Percentiles rank a stretch among this genome's conserved stretches.
phyloP scores from a whole-genome alignment of 371 early-diverging fungal species.

The Circinella umbellata region DNA sequence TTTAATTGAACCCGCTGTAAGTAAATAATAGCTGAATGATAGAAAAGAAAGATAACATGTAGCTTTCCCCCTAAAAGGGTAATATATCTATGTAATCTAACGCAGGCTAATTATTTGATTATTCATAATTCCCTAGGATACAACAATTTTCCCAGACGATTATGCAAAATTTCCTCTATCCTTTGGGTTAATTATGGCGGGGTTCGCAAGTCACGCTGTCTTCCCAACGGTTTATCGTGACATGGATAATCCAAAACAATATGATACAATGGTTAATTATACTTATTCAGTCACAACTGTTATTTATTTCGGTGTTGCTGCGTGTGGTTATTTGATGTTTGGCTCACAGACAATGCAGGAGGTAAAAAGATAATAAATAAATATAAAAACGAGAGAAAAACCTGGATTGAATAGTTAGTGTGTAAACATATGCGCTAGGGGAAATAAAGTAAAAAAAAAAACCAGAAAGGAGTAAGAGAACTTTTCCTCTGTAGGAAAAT shows the following conservation, averaged over 20 bases:
- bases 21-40: slow-evolving; percentile 12
- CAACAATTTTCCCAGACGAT: slow-evolving; percentile 37
- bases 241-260: slow-evolving; percentile 51
- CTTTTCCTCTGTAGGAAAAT: slow-evolving; percentile 29
- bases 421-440: no score
- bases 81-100: no score
- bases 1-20: slow-evolving; percentile 59
- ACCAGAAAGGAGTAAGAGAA: neutral
- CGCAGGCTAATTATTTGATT: no score
- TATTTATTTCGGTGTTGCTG: slow-evolving; percentile 45
- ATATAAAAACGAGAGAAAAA: no score
- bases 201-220: slow-evolving; percentile 55
- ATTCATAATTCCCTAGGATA: slow-evolving; percentile 28
- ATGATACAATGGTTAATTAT: slow-evolving; percentile 45
- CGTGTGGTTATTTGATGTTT: slow-evolving; percentile 81
- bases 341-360: slow-evolving; percentile 68
- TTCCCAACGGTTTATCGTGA: slow-evolving; percentile 55
- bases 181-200: slow-evolving; percentile 54
- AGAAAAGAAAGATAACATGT: no score
- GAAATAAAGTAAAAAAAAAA: neutral
- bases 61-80: no score
- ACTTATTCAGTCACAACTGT: slow-evolving; percentile 39
- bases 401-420: no score
- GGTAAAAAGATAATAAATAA: slow-evolving; percentile 29
- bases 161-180: slow-evolving; percentile 40